Conservation (phyloP, 768 basidiomycete genomes). For the Macrocybe gigantea region DNA sequence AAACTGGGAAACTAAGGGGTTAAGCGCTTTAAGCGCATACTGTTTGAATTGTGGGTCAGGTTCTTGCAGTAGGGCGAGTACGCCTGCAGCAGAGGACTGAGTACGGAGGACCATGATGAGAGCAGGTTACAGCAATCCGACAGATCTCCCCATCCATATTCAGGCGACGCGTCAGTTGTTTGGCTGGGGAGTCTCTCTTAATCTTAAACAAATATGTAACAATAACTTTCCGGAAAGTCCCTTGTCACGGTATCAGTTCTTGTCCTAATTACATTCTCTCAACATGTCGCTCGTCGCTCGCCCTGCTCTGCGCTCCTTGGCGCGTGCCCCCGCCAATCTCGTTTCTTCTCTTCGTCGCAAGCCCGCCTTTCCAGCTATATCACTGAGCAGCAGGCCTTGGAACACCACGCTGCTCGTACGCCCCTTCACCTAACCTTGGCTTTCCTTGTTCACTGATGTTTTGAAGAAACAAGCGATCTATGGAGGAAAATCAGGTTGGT, state of each 20-base stretch:
- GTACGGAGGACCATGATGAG: slow-evolving; percentile 59
- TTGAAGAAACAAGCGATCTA: slow-evolving; percentile 64
- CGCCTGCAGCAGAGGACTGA: slow-evolving; percentile 83
- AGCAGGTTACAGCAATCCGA: slow-evolving; percentile 7
- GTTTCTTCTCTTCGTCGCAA: slow-evolving; percentile 34
- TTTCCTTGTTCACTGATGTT: slow-evolving; percentile 9
- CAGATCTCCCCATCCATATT: background rate
- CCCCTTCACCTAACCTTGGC: background rate
- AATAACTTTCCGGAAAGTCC: slow-evolving; percentile 27
- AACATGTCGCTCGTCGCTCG: slow-evolving; percentile 48
- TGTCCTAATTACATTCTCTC: slow-evolving; percentile 2
- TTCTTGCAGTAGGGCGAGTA: slow-evolving; percentile 88
- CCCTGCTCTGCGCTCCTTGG: slow-evolving; percentile 40
- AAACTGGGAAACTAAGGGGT: slow-evolving; percentile 83
- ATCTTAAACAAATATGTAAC: slow-evolving; percentile 23
- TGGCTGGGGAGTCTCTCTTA: slow-evolving; percentile 22
- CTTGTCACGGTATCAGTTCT: slow-evolving; percentile 15
- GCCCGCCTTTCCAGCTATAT: slow-evolving; percentile 33
- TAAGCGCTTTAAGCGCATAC: slow-evolving; percentile 84
- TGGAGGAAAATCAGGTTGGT: slow-evolving; percentile 85
- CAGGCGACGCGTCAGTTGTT: slow-evolving; percentile 9
- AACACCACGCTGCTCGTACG: slow-evolving; percentile 62
- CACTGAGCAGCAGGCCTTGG: slow-evolving; percentile 48
- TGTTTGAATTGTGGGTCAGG: slow-evolving; percentile 83
- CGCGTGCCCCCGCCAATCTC: slow-evolving; percentile 37